A percentile compares a stretch with the other conserved stretches of the same genome.
phyloP scores from a whole-genome alignment of 2,329 filamentous ascomycete species.

The Xylaria sp. region DNA sequence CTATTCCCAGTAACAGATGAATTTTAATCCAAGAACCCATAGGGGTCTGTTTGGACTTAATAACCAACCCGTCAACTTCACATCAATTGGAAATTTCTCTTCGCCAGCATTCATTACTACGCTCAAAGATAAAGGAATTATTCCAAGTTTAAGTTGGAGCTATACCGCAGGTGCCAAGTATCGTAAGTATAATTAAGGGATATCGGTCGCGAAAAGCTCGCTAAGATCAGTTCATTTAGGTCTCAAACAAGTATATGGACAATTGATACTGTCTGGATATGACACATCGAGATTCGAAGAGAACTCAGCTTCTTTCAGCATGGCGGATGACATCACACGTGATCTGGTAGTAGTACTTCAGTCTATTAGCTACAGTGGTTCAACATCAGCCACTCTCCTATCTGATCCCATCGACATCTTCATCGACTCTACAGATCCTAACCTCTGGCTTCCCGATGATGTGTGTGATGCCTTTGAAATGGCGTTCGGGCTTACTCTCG shows the following conservation, averaged over 20 bases:
- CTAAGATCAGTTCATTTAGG: slow-evolving; percentile 38
- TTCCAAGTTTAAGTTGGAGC: slow-evolving; percentile 56
- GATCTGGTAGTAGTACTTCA: slow-evolving; percentile 54
- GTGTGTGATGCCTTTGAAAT: slow-evolving; percentile 50
- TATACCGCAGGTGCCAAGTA: slow-evolving; percentile 56
- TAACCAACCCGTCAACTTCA: slow-evolving; percentile 53
- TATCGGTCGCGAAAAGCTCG: background rate
- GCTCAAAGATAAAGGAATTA: slow-evolving; percentile 51
- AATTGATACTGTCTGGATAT: slow-evolving; percentile 55
- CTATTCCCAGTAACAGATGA: background rate
- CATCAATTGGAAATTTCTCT: slow-evolving; percentile 51
- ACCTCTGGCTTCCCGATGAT: slow-evolving; percentile 50
- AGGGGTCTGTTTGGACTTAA: slow-evolving; percentile 55
- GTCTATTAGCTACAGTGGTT: slow-evolving; percentile 52
- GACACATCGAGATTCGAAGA: slow-evolving; percentile 54
- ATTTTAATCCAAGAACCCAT: slow-evolving; percentile 27
- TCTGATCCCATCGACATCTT: slow-evolving; percentile 50
- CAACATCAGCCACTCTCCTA: slow-evolving; percentile 48
- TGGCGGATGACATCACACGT: slow-evolving; percentile 50
- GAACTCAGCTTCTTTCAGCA: slow-evolving; percentile 52
- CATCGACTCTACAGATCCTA: slow-evolving; percentile 52
- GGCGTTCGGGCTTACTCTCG: slow-evolving; percentile 49
- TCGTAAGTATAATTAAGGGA: slow-evolving; percentile 43
- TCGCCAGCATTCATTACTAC: slow-evolving; percentile 51
- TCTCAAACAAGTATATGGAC: slow-evolving; percentile 52